Evolutionary conservation across 2,329 filamentous ascomycete genomes (phyloP), one percentile per base, ranked within the genome.

Genomic region (Aureobasidium mangrovei): DNA sequence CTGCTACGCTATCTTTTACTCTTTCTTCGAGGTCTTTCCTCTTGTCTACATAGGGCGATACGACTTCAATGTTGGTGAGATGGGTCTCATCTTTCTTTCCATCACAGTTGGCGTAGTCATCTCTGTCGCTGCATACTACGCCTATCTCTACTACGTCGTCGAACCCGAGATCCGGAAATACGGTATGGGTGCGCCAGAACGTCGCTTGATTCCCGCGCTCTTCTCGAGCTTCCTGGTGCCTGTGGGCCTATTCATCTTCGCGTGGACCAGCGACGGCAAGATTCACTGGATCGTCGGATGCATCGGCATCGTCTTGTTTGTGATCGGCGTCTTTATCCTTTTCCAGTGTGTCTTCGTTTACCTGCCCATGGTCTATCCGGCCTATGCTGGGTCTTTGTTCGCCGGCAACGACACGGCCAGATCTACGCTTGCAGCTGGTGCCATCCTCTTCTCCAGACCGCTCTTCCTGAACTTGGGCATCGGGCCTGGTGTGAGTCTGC

Each of bases 1-100:
- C 3, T 62, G 62, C 47, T 70, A 70, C 65, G 75, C 80, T 1
- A 79, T 82, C 61, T 54, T 82, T 36, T 85, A 84, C 67, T 80
- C 77, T 3, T 77, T 76, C 53, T 74, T 84, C 27, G 57, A 58
- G 61, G 78, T 78, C n/a, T 85, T 85, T 65, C 81, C 82, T 3
- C 69, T 83, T 10, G 80, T 85, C 54, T 86, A 82, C 64, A 73
- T 75, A 2, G 73, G 73, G 38, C 70, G 76, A 61, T 85, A 86
- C 67, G 66, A 70, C 63, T 83, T 86, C 75, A 77, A 73, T 56
- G 67, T 78, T 2, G 80, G 81, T 32, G 64, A 81, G 59, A 69
- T 79, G 58, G 80, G 81, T 31, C 73, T 84, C 7, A 75, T 82
- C 42, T 85, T 85, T 70, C 69, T 81, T 46, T 79, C 76, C 59